Percentiles rank a stretch among this genome's conserved stretches.
These are phyloP conservation scores for Carallia pectinifolia DNA, from an alignment of 345 rosid genomes.

Conservation along the genomic window DNA sequence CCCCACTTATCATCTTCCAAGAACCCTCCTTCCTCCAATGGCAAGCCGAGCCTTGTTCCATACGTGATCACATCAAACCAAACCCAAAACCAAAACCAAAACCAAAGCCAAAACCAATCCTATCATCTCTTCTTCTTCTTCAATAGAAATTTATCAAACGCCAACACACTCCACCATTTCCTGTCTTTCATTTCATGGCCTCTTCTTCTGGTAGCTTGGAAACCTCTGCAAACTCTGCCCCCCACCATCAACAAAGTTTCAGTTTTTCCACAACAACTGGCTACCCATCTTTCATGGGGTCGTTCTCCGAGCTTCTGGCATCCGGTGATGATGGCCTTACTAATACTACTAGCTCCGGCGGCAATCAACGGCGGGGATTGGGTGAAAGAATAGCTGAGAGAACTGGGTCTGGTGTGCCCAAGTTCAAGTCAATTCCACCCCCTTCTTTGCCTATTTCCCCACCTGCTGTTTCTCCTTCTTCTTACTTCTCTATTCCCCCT, in stretches of 20 bases:
- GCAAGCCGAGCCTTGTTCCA: slow-evolving; percentile 2
- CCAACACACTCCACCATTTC: background rate
- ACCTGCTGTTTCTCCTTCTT: slow-evolving; percentile 61
- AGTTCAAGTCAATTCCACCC: slow-evolving; percentile 76
- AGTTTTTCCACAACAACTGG: slow-evolving; percentile 21
- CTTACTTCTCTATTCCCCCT: slow-evolving; percentile 76
- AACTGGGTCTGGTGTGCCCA: slow-evolving; percentile 71
- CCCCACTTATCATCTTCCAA: background rate
- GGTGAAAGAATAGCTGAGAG: slow-evolving; percentile 51
- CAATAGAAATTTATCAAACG: too few species aligned
- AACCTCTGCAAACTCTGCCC: slow-evolving; percentile 27
- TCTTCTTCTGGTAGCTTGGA: slow-evolving; percentile 45
- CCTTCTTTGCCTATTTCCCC: slow-evolving; percentile 83
- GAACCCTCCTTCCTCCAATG: background rate
- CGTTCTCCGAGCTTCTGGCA: slow-evolving; percentile 60
- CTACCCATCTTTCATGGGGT: slow-evolving; percentile 32
- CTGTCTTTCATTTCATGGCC: slow-evolving; percentile 22
- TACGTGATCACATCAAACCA: slow-evolving; percentile 1
- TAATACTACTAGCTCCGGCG: background rate
- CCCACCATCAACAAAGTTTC: slow-evolving; percentile 17
- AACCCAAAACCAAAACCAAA: too few species aligned
- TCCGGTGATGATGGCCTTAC: slow-evolving; percentile 31
- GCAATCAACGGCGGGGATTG: slow-evolving; percentile 16
- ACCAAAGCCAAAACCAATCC: too few species aligned
- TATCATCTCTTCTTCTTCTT: background rate